Evolutionary conservation across 352 stramenopile genomes (phyloP), one percentile per base, ranked within the genome.

Genomic region (Phytopythium sindhum): DNA sequence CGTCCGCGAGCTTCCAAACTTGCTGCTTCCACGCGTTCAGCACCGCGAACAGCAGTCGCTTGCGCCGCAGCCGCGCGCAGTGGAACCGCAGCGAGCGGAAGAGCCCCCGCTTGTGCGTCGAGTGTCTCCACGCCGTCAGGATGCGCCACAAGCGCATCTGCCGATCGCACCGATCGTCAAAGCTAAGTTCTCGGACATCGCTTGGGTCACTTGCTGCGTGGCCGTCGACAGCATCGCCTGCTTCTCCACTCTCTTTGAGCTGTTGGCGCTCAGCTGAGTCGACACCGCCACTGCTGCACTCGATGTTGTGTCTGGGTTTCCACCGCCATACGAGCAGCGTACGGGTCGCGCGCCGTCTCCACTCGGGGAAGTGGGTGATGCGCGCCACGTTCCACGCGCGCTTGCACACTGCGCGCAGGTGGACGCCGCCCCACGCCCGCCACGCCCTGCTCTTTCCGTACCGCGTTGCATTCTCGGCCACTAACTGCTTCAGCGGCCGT

Each of bases 21-120:
- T 77, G 77, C 29, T 73, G 70, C 57, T 89, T 88, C 82, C 82
- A 91, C 4, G 73, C 75, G 15, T 63, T 74, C 35, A 91, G 77
- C 6, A 90, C 62, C 11, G 66, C 71, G n/a, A 70, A 78, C 4
- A 89, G 65, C 55, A 91, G 33, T 24, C 85, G 75, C 19, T 63
- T 59, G 19, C 68, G 68, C 15, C 74, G 68, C 10, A 84, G 35
- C 4, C 66, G 63, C 24, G 65, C 63, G 41, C 78, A 89, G n/a
- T 88, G 75, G n/a, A 66, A 29, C 1, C 66, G 67, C 33, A 88
- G 60, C 31, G 75, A 85, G 19, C 75, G 53, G 35, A 84, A 89
- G 0, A 91, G 62, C 41, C 75, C 75, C 5, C 78, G 78, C 39
- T 81, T 74, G n/a, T 72, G 64, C 21, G 74, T 64, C 11, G 68